A percentile compares a stretch with the other conserved stretches of the same genome.
phyloP scores from a whole-genome alignment of 495 filamentous ascomycete genomes.

The Annulohypoxylon maeteangense region DNA sequence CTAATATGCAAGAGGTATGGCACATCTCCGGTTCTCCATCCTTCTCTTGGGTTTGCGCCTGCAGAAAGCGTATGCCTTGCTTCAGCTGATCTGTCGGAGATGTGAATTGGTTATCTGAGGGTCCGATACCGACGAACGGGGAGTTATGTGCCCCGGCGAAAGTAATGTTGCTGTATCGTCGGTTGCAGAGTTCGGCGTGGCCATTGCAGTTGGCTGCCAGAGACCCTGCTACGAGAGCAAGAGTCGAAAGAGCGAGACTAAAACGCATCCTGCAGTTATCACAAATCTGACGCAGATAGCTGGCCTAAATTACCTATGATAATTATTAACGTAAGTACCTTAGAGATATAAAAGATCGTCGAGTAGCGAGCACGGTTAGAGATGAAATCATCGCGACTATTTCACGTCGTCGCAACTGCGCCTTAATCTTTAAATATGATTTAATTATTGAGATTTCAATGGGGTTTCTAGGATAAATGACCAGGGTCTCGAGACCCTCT shows the following conservation, averaged over 20 bases:
- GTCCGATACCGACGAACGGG: slow-evolving; percentile 71
- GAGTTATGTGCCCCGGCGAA: slow-evolving; percentile 83
- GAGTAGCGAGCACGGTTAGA: slow-evolving; percentile 7
- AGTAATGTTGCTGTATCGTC: slow-evolving; percentile 81
- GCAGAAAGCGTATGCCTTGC: slow-evolving; percentile 83
- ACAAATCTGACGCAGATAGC: neutral
- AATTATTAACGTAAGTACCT: slow-evolving; percentile 10
- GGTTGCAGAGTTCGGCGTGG: slow-evolving; percentile 74
- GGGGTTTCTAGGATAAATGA: slow-evolving; percentile 28
- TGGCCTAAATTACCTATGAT: neutral
- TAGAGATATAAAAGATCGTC: slow-evolving; percentile 22
- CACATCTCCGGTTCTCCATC: slow-evolving; percentile 60
- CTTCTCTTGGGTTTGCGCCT: slow-evolving; percentile 77
- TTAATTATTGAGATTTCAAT: slow-evolving; percentile 18
- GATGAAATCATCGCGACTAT: slow-evolving; percentile 20
- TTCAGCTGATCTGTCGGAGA: slow-evolving; percentile 75
- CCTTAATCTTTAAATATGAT: slow-evolving; percentile 23
- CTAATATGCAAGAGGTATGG: slow-evolving; percentile 75
- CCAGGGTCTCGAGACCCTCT: slow-evolving; percentile 34
- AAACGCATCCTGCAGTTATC: slow-evolving; percentile 33
- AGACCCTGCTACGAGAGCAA: slow-evolving; percentile 35
- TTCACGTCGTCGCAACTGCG: slow-evolving; percentile 9
- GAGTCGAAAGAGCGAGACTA: slow-evolving; percentile 21
- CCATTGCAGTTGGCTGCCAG: slow-evolving; percentile 71
- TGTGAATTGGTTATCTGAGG: slow-evolving; percentile 74